These are phyloP conservation scores for Chiua virens DNA, from an alignment of 768 basidiomycete species.

Conservation along the genomic window DNA sequence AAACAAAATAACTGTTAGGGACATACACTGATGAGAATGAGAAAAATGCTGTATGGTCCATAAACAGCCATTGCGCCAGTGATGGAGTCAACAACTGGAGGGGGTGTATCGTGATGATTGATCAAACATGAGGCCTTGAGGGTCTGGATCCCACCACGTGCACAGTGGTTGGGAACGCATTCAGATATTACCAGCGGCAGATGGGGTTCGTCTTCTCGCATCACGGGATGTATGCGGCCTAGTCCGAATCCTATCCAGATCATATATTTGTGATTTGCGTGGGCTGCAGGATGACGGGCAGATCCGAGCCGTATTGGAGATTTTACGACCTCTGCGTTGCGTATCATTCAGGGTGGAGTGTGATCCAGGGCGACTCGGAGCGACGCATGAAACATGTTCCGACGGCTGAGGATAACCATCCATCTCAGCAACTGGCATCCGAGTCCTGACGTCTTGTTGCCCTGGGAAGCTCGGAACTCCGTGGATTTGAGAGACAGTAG, in stretches of 20 bases:
- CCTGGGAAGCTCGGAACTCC: slow-evolving; percentile 29
- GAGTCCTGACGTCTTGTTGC: slow-evolving; percentile 7
- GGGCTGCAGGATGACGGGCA: slow-evolving; percentile 21
- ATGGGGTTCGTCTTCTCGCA: slow-evolving; percentile 31
- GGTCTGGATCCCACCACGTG: slow-evolving; percentile 7
- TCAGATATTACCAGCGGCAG: slow-evolving; percentile 34
- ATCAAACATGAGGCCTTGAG: slow-evolving; percentile 9
- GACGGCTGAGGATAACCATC: slow-evolving; percentile 4
- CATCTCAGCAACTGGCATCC: slow-evolving; percentile 4
- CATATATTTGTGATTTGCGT: slow-evolving; percentile 15
- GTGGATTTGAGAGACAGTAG: slow-evolving; percentile 17
- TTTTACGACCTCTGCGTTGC: slow-evolving; percentile 11
- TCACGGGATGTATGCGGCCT: slow-evolving; percentile 25
- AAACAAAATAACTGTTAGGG: slow-evolving; percentile 15
- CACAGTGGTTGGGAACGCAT: slow-evolving; percentile 4
- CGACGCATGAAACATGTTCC: slow-evolving; percentile 4
- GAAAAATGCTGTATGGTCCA: slow-evolving; percentile 6
- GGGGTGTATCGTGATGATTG: slow-evolving; percentile 3
- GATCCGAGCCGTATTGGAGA: slow-evolving; percentile 9
- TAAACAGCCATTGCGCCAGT: background rate
- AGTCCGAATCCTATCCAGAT: slow-evolving; percentile 23
- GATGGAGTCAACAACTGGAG: slow-evolving; percentile 3
- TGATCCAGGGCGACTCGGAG: slow-evolving; percentile 5
- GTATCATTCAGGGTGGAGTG: background rate
- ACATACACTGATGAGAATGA: slow-evolving; percentile 11